Percentiles rank a stretch among this genome's conserved stretches.
These are phyloP conservation scores for Podila minutissima DNA, from an alignment of 192 early-diverging fungal species.

Conservation along the genomic window DNA sequence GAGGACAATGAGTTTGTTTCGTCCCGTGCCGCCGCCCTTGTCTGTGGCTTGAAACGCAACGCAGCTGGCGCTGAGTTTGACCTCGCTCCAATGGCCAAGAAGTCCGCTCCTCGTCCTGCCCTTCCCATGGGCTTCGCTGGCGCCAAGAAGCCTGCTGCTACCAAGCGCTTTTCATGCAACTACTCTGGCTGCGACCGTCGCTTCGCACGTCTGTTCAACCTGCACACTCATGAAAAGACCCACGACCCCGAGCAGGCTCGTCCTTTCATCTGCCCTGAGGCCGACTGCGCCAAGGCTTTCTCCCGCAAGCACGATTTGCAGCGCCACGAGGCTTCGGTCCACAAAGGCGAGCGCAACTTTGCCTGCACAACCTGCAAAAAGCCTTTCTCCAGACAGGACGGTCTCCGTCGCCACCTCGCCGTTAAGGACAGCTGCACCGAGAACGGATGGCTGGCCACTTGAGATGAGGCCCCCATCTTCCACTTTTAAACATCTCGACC, in stretches of 20 bases:
- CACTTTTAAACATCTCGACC: constrained; percentile 32
- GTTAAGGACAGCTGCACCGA: constrained; percentile 46
- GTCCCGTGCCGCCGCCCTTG: constrained; percentile 43
- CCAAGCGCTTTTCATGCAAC: constrained; percentile 61
- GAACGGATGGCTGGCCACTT: constrained; percentile 47
- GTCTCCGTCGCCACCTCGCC: constrained; percentile 66
- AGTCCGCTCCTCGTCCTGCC: constrained; percentile 1
- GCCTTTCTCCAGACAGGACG: constrained; percentile 74
- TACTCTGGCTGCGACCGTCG: constrained; percentile 62
- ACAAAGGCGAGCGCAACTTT: constrained; percentile 70
- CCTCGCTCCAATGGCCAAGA: constrained; percentile 3
- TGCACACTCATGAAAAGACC: constrained; percentile 70
- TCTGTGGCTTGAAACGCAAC: constrained; percentile 50
- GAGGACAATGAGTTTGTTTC: constrained; percentile 30
- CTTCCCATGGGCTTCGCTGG: not conserved
- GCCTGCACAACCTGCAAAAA: constrained; percentile 62
- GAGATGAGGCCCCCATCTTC: constrained; percentile 45
- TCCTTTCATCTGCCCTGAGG: constrained; percentile 61
- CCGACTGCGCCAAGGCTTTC: constrained; percentile 65
- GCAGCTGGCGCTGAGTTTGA: not conserved
- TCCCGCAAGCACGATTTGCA: constrained; percentile 77
- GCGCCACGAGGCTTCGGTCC: constrained; percentile 71
- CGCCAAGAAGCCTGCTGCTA: constrained; percentile 15
- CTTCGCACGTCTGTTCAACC: constrained; percentile 74
- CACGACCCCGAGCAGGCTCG: constrained; percentile 75